Conservation (phyloP, 1,284 basidiomycete genomes). For the Malassezia globosa region DNA sequence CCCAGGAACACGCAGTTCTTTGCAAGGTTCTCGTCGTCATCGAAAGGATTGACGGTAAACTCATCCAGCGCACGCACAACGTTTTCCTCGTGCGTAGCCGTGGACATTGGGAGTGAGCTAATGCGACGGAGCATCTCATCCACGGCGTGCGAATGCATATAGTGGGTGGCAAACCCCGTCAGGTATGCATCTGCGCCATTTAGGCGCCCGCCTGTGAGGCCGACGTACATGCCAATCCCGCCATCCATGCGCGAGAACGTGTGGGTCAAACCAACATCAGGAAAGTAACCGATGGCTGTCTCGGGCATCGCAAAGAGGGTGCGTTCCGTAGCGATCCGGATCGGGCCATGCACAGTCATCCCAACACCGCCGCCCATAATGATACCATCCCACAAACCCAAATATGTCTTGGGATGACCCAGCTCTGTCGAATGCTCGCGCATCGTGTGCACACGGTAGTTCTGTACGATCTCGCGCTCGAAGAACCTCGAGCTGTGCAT, state of each 20-base stretch:
- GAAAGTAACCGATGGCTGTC: slow-evolving; percentile 50
- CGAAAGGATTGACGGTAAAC: slow-evolving; percentile 30
- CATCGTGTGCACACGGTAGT: slow-evolving; percentile 64
- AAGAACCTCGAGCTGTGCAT: slow-evolving; percentile 69
- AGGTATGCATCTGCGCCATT: slow-evolving; percentile 40
- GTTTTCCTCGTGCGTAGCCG: slow-evolving; percentile 20
- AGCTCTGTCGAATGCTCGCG: not conserved
- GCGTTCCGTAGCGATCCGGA: slow-evolving; percentile 86
- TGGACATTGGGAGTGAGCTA: slow-evolving; percentile 22
- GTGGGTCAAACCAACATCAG: slow-evolving; percentile 83
- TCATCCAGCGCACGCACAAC: slow-evolving; percentile 31
- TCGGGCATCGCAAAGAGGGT: slow-evolving; percentile 79
- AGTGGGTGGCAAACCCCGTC: slow-evolving; percentile 41
- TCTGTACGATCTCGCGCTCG: slow-evolving; percentile 82
- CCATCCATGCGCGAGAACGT: slow-evolving; percentile 85
- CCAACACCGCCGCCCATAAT: slow-evolving; percentile 94
- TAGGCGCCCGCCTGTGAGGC: slow-evolving; percentile 59
- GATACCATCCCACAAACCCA: slow-evolving; percentile 58
- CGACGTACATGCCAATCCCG: slow-evolving; percentile 79
- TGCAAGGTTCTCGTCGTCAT: slow-evolving; percentile 16
- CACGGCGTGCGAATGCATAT: slow-evolving; percentile 25
- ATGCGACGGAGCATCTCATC: slow-evolving; percentile 29
- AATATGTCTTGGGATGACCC: slow-evolving; percentile 59
- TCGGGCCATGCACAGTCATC: slow-evolving; percentile 71
- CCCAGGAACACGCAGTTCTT: slow-evolving; percentile 32